Evolutionary conservation across 345 rosid species (phyloP), one percentile per base, ranked within the genome.

Genomic region (Balakata baccata): DNA sequence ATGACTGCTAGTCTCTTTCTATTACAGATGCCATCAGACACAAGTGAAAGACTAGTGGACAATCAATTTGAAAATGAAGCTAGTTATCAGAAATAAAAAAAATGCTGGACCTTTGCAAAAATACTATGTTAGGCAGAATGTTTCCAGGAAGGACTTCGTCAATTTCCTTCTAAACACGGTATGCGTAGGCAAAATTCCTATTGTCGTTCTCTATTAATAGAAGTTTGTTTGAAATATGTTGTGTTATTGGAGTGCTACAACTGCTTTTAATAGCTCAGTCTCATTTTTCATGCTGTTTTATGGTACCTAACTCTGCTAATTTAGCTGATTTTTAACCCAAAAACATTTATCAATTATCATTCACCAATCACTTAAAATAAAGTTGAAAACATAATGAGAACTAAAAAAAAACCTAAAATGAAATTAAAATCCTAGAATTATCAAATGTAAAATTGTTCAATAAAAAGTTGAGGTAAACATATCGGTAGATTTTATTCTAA

Each of bases 141-240:
- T 91, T 79, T 84, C 97, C 25, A 87, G 86, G 84, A 90, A 83
- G 73, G 98, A 87, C 71, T 90, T 81, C 80, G 83, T 85, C 71
- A 81, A 83, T 5, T 86, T 91, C 85, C 92, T 43, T 43, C 34
- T 29, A 29, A 29, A 29, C 34, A 29, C 2, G 34, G 34, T 29
- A 29, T 87, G 96, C 71, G 38, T 59, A 51, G 59, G 7, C 64
- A 56, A 16, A 57, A 12, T 70, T 66, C 25, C 38, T 49, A 11
- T 16, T 2, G 39, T 45, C 54, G 2, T 29, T 29, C 51, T 45
- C 64, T 64, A 64, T 14, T 7, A 7, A 64, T 39, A 18, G 10
- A 7, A 45, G 5, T 41, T 9, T 64, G 25, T n/a, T 25, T 23
- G n/a, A 39, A 39, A 37, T 37, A 7, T 7, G 39, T 64, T 41